Conservation (phyloP, 768 basidiomycete genomes). For the Paxillus rubicundulus region DNA sequence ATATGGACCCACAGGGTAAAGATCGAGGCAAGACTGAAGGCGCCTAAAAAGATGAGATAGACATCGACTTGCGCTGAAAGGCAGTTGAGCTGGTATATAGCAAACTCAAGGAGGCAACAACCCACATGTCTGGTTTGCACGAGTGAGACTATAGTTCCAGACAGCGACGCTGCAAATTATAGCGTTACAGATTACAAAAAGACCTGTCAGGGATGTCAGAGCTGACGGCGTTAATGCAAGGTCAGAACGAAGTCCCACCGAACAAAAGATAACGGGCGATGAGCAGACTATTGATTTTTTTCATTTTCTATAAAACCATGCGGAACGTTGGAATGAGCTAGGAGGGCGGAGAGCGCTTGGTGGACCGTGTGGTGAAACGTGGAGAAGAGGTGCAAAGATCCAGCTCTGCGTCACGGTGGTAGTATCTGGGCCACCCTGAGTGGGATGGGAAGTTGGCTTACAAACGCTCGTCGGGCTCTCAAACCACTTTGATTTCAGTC, state of each 20-base stretch:
- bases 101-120: conserved; percentile 7
- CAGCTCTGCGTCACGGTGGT: conserved; percentile 24
- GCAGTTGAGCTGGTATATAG: conserved; percentile 5
- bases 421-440: conserved; percentile 9
- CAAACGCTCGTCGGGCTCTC: background rate
- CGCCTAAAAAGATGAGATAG: conserved; percentile 60
- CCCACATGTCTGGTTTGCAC: conserved; percentile 40
- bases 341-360: conserved; percentile 32
- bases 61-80: conserved; percentile 47
- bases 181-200: conserved; percentile 64
- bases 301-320: conserved; percentile 40
- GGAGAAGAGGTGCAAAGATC: conserved; percentile 22
- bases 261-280: conserved; percentile 58
- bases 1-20: conserved; percentile 52
- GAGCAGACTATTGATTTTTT: conserved; percentile 39
- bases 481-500: background rate
- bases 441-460: conserved; percentile 13
- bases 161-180: conserved; percentile 62
- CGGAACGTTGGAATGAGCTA: conserved; percentile 17
- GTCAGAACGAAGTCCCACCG: conserved; percentile 35
- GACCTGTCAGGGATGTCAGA: conserved; percentile 36
- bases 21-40: conserved; percentile 53
- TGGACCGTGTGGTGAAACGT: conserved; percentile 20
- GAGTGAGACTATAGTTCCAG: conserved; percentile 61
- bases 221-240: background rate